Conservation (phyloP, 2,329 filamentous ascomycete genomes). For the Fulvia fulva region DNA sequence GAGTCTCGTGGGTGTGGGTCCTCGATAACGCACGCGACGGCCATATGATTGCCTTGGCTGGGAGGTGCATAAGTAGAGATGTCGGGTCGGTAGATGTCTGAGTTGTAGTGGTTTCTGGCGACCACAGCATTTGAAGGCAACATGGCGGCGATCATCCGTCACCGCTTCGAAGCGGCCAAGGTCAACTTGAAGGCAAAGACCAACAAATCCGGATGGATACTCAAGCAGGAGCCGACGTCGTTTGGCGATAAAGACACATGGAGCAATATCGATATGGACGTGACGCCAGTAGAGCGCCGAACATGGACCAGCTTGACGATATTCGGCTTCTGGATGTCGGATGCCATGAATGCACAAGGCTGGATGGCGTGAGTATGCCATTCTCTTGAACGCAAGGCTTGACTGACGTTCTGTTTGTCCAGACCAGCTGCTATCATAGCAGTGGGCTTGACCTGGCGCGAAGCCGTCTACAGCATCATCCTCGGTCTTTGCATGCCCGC, state of each 20-base stretch:
- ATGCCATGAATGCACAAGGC: conserved; percentile 44
- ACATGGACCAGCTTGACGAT: conserved; percentile 44
- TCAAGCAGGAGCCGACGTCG: conserved; percentile 38
- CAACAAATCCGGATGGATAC: conserved; percentile 39
- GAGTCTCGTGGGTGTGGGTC: background rate
- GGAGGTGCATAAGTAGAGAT: conserved; percentile 1
- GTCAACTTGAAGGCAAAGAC: conserved; percentile 34
- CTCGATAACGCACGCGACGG: background rate
- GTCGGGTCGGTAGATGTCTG: background rate
- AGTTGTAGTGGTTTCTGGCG: background rate
- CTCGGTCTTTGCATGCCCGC: conserved; percentile 33
- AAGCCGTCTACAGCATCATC: conserved; percentile 35
- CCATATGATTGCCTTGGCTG: background rate
- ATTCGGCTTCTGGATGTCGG: conserved; percentile 45
- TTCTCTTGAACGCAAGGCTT: background rate
- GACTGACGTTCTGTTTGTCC: background rate
- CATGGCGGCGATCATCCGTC: conserved; percentile 23
- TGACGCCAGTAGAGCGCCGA: conserved; percentile 43
- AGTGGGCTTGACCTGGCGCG: conserved; percentile 42
- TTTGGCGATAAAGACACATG: conserved; percentile 40
- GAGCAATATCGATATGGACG: conserved; percentile 46
- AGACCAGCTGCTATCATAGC: conserved; percentile 45
- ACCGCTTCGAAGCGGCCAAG: conserved; percentile 31
- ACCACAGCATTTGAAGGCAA: background rate
- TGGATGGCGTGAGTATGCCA: conserved; percentile 31